A percentile compares a stretch with the other conserved stretches of the same genome.
phyloP scores from a whole-genome alignment of 75 land plant genomes.

The Chamaecyparis obtusa region DNA sequence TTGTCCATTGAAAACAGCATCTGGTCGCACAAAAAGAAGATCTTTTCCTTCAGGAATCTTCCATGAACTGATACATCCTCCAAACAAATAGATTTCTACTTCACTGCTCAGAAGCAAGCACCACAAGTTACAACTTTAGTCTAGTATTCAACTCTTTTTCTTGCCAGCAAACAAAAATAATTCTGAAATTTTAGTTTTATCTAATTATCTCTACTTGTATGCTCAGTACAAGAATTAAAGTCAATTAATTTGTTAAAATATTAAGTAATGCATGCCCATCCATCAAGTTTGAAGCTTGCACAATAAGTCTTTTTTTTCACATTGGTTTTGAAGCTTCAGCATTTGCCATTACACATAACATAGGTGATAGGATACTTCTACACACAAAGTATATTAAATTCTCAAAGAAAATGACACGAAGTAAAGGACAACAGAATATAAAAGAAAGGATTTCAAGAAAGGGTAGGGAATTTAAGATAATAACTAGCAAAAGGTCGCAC shows the following conservation, averaged over 20 bases:
- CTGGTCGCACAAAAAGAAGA: conserved; percentile 93
- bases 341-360: neutral
- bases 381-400: neutral
- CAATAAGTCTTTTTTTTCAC: neutral
- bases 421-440: neutral
- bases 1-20: conserved; percentile 92
- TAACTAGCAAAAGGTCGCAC: neutral
- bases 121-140: neutral
- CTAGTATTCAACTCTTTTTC: neutral
- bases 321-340: neutral
- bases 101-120: conserved; percentile 47
- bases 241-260: neutral
- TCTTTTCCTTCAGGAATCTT: conserved; percentile 70
- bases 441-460: neutral
- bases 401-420: neutral
- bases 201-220: neutral
- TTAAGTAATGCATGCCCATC: neutral
- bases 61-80: conserved; percentile 94
- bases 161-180: neutral
- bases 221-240: neutral
- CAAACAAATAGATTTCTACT: conserved; percentile 87
- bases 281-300: neutral
- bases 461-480: neutral
- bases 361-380: neutral
- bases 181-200: neutral